Percentiles rank a stretch among this genome's conserved stretches.
Conservation (phyloP, 176 grass and related monocot species). For the Coix lacrymajobi region DNA sequence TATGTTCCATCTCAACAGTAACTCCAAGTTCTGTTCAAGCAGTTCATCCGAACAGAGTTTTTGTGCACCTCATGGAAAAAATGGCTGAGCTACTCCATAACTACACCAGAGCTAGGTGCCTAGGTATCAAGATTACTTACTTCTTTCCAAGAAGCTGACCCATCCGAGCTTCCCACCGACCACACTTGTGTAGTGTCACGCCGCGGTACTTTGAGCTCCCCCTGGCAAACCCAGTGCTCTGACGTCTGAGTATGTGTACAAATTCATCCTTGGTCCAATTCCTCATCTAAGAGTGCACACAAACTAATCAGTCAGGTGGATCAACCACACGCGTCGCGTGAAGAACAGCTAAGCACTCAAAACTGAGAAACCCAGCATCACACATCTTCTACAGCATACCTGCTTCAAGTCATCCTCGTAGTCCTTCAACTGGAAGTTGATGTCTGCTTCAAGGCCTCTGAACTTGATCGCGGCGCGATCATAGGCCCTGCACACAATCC, state of each 20-base stretch:
- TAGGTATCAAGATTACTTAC: conserved; percentile 32
- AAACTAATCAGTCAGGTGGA: background rate
- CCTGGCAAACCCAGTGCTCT: conserved; percentile 77
- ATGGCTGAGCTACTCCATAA: background rate
- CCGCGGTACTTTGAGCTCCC: conserved; percentile 85
- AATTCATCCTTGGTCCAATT: conserved; percentile 83
- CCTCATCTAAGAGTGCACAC: conserved; percentile 49
- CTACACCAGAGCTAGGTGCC: background rate
- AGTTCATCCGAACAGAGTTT: background rate
- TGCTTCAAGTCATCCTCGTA: conserved; percentile 84
- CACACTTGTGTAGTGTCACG: conserved; percentile 81
- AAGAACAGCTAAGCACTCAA: background rate
- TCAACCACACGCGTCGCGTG: background rate
- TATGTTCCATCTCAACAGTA: background rate
- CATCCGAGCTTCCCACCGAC: conserved; percentile 86
- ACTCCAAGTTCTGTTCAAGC: background rate
- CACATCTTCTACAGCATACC: conserved; percentile 4
- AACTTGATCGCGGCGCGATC: conserved; percentile 89
- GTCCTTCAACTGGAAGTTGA: conserved; percentile 81
- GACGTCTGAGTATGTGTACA: conserved; percentile 80
- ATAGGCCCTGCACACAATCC: conserved; percentile 55
- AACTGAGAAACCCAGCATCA: background rate
- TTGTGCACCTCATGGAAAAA: background rate
- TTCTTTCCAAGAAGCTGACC: conserved; percentile 92
- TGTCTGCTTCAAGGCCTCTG: conserved; percentile 71